Percentiles rank a stretch among this genome's conserved stretches.
phyloP scores from a whole-genome alignment of 176 grass and related monocot species.

The Eleusine indica region DNA sequence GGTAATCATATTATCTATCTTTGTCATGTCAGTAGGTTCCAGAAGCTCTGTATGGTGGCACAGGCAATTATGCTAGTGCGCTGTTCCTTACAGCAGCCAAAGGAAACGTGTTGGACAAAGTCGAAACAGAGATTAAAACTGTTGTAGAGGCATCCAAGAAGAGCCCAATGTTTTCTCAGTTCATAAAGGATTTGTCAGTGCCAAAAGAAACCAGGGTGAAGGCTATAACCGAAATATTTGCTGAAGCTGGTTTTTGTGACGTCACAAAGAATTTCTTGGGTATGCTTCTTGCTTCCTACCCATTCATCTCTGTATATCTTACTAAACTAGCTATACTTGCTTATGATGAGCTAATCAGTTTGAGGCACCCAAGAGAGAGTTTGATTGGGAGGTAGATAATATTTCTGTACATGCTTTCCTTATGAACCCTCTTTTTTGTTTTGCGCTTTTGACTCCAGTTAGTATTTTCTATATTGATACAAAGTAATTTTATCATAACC shows the following conservation, averaged over 20 bases:
- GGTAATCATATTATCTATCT: constrained; percentile 14
- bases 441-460: not conserved
- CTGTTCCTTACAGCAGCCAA: constrained; percentile 86
- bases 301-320: not conserved
- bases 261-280: constrained; percentile 91
- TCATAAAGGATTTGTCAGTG: constrained; percentile 81
- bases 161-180: constrained; percentile 82
- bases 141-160: constrained; percentile 77
- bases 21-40: constrained; percentile 59
- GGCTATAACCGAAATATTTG: constrained; percentile 71
- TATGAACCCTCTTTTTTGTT: not conserved
- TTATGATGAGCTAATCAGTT: constrained; percentile 10
- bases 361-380: not conserved
- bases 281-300: constrained; percentile 29
- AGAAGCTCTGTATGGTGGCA: constrained; percentile 72
- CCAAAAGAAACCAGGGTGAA: constrained; percentile 85
- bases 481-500: not conserved
- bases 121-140: constrained; percentile 80
- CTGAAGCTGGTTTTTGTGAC: constrained; percentile 80
- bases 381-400: not conserved
- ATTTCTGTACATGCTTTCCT: not conserved
- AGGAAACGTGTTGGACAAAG: constrained; percentile 71
- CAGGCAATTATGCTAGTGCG: constrained; percentile 94
- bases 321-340: not conserved
- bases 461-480: not conserved